Percentiles rank a stretch among this genome's conserved stretches.
These are phyloP conservation scores for Penicillium cataractarum DNA, from an alignment of 495 filamentous ascomycete species.

Conservation along the genomic window DNA sequence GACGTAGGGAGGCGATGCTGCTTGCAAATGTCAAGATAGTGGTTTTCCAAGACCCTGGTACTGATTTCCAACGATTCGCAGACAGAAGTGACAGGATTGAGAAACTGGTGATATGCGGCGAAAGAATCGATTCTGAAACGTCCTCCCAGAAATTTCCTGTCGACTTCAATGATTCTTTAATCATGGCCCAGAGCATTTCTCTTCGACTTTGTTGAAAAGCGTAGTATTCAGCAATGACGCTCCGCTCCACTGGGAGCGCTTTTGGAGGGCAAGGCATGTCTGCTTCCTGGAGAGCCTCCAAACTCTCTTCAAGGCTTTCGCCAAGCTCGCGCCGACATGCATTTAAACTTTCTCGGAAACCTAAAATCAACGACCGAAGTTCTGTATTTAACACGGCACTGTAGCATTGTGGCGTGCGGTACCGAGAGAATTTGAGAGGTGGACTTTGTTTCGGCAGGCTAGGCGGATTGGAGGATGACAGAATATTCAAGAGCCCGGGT, in stretches of 20 bases:
- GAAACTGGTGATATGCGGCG: constrained; percentile 9
- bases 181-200: not conserved
- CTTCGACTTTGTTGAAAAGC: not conserved
- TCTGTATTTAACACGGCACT: constrained; percentile 1
- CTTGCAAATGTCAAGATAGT: constrained; percentile 10
- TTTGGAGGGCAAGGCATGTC: constrained; percentile 3
- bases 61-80: constrained; percentile 6
- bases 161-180: constrained; percentile 1
- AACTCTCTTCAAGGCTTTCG: constrained; percentile 12
- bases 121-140: not conserved
- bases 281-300: constrained; percentile 8
- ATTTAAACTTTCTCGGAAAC: constrained; percentile 4
- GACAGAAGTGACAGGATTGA: constrained; percentile 12
- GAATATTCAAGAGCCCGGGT: constrained; percentile 2
- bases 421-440: constrained; percentile 4
- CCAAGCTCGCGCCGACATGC: constrained; percentile 9
- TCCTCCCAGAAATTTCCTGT: not conserved
- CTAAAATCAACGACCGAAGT: constrained; percentile 8
- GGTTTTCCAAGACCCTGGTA: constrained; percentile 14
- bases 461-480: constrained; percentile 1
- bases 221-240: constrained; percentile 2
- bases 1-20: constrained; percentile 11
- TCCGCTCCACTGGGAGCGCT: constrained; percentile 2
- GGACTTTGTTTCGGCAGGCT: not conserved
- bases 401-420: not conserved